Base-by-base conservation (phyloP, 1,139 yeast genomes). In the Meyerozyma carpophila region DNA sequence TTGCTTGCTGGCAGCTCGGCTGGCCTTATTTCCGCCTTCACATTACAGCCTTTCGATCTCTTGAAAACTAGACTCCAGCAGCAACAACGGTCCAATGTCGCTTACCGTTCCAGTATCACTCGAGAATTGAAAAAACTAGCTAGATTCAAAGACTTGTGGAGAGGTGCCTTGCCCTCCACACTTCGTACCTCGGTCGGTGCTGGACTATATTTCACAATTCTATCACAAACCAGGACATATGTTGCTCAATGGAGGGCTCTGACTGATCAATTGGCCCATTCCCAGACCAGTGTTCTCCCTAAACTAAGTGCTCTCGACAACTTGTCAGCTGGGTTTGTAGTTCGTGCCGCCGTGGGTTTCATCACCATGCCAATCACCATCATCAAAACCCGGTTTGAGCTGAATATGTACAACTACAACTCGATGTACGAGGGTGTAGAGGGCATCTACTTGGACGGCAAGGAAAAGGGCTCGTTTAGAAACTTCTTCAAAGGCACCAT, bases 311-410 rank as follows among this genome's bases (percentile, higher is more conserved):
- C 82, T 52, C 56, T 71, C 40, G 91, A 84, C 47, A 93, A 93
- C 58, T 65, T 91, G 45, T 47, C 79, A 4, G 74, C 91, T 1
- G 98, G 98, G 3, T 88, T 88, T 39, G 56, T 82, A 2, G 84
- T 94, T 1, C 71, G 98, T 45, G 91, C 93, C 0, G 50, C 78
- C 2, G 96, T 90, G 5, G 98, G 98, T 1, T 75, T 84, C 50
- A 50, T 87, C 18, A 89, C 96, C n/a, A 93, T 93, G 98, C 98
- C 98, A 0, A 79, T 93, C n/a, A 93, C 98, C 0, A 82, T 93
- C n/a, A 66, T 93, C 40, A 93, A 93, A 58, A 94, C 95, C 9
- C 73, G 98, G 39, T 90, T 78, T 56, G 98, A 93, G 63, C 82
- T 90, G 6, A 84, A 84, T 43, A 54, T 84, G 46, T 91, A 87